These are phyloP conservation scores for Schizosaccharomyces octosporus DNA, from an alignment of 805 yeast genomes.

Conservation along the genomic window DNA sequence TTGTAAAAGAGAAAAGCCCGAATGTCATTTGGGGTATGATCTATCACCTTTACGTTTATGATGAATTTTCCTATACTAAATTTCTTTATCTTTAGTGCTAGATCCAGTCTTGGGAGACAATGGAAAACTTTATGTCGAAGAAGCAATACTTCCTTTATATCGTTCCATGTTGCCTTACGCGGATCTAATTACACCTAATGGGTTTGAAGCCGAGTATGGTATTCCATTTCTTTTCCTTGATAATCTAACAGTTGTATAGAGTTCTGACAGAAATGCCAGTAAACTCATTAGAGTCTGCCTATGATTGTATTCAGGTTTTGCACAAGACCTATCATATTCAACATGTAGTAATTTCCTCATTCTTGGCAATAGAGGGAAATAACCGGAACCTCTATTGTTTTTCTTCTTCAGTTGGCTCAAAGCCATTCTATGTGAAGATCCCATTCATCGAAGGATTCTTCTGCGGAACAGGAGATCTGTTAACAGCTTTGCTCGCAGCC, in stretches of 20 bases:
- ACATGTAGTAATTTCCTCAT: slow-evolving; percentile 44
- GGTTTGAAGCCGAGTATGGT: slow-evolving; percentile 47
- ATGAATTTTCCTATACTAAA: background rate
- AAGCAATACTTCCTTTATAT: slow-evolving; percentile 35
- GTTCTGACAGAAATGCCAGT: background rate
- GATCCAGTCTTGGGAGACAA: slow-evolving; percentile 91
- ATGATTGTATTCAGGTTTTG: slow-evolving; percentile 22
- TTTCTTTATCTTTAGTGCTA: slow-evolving; percentile 27
- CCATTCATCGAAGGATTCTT: slow-evolving; percentile 56
- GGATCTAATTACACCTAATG: slow-evolving; percentile 64
- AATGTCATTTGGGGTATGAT: slow-evolving; percentile 5
- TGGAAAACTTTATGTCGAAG: slow-evolving; percentile 49
- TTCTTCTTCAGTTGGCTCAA: background rate
- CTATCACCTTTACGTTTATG: too few relatives aligned
- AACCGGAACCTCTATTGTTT: slow-evolving; percentile 3
- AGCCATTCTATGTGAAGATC: background rate
- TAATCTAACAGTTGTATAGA: slow-evolving; percentile 16
- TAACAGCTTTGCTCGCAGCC: slow-evolving; percentile 50
- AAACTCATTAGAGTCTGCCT: slow-evolving; percentile 2
- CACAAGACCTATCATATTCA: slow-evolving; percentile 27
- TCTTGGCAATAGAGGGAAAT: slow-evolving; percentile 11
- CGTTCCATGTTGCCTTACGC: slow-evolving; percentile 21
- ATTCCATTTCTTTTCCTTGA: slow-evolving; percentile 24
- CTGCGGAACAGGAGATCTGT: slow-evolving; percentile 86
- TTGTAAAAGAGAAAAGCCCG: slow-evolving; percentile 13